A percentile compares a stretch with the other conserved stretches of the same genome.
phyloP scores from a whole-genome alignment of 768 basidiomycete species.

The Megacollybia marginata region DNA sequence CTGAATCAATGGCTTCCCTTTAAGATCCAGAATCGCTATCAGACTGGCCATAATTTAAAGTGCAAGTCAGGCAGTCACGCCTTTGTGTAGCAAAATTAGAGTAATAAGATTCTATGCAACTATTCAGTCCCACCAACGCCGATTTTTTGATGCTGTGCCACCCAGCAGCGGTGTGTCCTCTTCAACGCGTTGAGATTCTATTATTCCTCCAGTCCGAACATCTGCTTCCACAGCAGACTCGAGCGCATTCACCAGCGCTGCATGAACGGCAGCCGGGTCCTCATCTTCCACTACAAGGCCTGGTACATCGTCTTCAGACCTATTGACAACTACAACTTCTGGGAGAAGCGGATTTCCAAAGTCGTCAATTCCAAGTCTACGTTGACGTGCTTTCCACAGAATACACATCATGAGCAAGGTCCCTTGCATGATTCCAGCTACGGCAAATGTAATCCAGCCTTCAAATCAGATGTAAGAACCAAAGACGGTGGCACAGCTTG shows the following conservation, averaged over 20 bases:
- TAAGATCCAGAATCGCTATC: slow-evolving; percentile 94
- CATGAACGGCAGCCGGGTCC: slow-evolving; percentile 10
- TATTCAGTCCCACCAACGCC: not conserved
- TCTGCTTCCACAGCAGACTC: slow-evolving; percentile 14
- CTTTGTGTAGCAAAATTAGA: not conserved
- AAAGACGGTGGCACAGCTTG: not conserved
- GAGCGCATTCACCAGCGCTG: slow-evolving; percentile 14
- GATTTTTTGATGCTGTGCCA: not conserved
- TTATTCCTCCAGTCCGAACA: slow-evolving; percentile 12
- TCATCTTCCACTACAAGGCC: slow-evolving; percentile 14
- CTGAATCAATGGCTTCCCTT: slow-evolving; percentile 97
- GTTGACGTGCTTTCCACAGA: slow-evolving; percentile 76
- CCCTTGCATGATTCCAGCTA: slow-evolving; percentile 81
- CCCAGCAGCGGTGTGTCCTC: slow-evolving; percentile 9
- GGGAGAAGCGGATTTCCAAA: slow-evolving; percentile 58
- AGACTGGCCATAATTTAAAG: slow-evolving; percentile 41
- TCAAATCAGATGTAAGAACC: not conserved
- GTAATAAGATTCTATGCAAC: not conserved
- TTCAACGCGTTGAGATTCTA: not conserved
- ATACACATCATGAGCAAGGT: slow-evolving; percentile 80
- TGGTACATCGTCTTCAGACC: slow-evolving; percentile 10
- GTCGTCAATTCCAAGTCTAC: slow-evolving; percentile 72
- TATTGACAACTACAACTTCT: not conserved
- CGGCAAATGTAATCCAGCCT: slow-evolving; percentile 80
- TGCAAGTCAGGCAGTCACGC: not conserved